Evolutionary conservation across 2,329 filamentous ascomycete genomes (phyloP).

Genomic region (Grosmannia penicillata): DNA sequence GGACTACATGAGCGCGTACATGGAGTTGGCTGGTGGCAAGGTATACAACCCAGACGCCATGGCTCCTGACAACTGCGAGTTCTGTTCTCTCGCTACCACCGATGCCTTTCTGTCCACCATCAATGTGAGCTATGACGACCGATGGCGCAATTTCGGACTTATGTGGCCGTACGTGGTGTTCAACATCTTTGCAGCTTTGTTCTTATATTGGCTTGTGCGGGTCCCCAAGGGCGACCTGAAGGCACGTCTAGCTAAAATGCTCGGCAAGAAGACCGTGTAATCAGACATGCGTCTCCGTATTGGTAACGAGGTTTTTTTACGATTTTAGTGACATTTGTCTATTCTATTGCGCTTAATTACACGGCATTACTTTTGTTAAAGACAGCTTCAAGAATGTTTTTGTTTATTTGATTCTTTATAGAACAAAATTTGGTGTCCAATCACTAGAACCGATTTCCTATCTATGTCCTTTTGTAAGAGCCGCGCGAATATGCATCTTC

Average conservation of each 20-base stretch:
- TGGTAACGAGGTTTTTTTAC: no score
- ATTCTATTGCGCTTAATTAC: no score
- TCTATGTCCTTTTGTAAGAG: no score
- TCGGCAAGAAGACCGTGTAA: background rate
- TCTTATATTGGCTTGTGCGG: slow-evolving; percentile 7
- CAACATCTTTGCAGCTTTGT: slow-evolving; percentile 30
- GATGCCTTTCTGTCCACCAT: slow-evolving; percentile 39
- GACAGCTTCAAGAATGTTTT: no score
- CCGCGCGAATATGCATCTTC: no score
- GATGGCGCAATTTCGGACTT: slow-evolving; percentile 58
- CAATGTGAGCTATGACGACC: slow-evolving; percentile 34
- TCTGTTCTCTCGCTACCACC: slow-evolving; percentile 50
- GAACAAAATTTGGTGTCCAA: no score
- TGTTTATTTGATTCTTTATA: no score
- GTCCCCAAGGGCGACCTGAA: slow-evolving; percentile 3
- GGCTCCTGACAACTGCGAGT: slow-evolving; percentile 35
- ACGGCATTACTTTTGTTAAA: no score
- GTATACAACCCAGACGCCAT: slow-evolving; percentile 40
- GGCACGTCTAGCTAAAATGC: background rate
- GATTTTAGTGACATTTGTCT: no score
- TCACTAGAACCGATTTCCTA: no score
- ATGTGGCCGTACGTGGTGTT: slow-evolving; percentile 53
- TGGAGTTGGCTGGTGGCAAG: slow-evolving; percentile 30
- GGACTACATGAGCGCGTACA: slow-evolving; percentile 46
- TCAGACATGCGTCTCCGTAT: no score